Base-by-base conservation (phyloP, 495 filamentous ascomycete species). In the Lophiostoma macrostomum region DNA sequence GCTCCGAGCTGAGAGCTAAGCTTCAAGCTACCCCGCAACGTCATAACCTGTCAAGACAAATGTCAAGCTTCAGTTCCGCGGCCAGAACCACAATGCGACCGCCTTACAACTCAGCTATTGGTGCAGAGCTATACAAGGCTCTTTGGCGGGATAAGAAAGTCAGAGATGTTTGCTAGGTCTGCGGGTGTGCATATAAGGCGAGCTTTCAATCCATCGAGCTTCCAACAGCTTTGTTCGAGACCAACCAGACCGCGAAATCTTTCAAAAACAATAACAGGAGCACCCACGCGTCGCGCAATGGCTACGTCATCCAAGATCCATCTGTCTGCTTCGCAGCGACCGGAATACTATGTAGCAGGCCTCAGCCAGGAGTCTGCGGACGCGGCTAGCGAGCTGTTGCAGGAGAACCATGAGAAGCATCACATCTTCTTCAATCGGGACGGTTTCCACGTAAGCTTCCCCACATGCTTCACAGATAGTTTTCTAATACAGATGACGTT, bases 341-440 rank as follows among this genome's bases (percentile, higher is more conserved):
- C 86, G 1, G 69, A 83, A 19, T 85, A 78, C 61, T 71, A 71
- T 39, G 60, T 74, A 12, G 63, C 71, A 0, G 73, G 58, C 11
- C 61, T 83, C 28, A 80, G 70, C 16, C 68, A 76, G 8, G 82
- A 82, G 29, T 72, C 79, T 0, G 85, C 88, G 2, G 70, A 74
- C 35, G 78, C 69, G 30, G 76, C 74, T 1, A 83, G 81, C 16
- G 74, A 85, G 55, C 67, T 91, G 1, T 68, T 95, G 40, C 84
- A 91, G 60, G 71, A 86, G 37, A 87, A 94, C 59, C 76, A 90
- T 62, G 79, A 84, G 46, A 77, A 76, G 23, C 76, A 91, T 64
- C 87, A 95, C 64, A 81, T 89, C 23, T 95, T 83, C 69, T 93
- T 87, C 73, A 88, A 88, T 53, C 20, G 77, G 0, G 53, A 65